Conservation (phyloP, 2,329 filamentous ascomycete genomes). For the Aspergillus alliaceus region DNA sequence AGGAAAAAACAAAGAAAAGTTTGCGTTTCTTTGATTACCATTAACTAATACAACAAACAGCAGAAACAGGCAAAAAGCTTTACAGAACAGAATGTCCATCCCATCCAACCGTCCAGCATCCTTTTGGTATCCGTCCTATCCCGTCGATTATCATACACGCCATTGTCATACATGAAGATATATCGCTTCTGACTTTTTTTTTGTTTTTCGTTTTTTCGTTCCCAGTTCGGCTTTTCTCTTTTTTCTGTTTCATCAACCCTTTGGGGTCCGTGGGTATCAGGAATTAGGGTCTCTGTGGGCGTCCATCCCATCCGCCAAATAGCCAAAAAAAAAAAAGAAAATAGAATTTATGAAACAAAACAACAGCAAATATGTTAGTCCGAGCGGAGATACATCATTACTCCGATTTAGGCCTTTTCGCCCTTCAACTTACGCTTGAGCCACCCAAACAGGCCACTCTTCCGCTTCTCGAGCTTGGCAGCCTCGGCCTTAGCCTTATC, state of each 20-base stretch:
- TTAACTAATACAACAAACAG: conserved; percentile 1
- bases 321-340: background rate
- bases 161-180: conserved; percentile 4
- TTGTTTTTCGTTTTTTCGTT: no score
- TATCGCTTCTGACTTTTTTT: conserved; percentile 2
- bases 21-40: background rate
- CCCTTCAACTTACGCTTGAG: conserved; percentile 21
- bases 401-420: background rate
- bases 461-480: conserved; percentile 22
- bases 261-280: conserved; percentile 11
- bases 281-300: conserved; percentile 4
- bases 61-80: background rate
- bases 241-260: conserved; percentile 2
- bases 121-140: conserved; percentile 6
- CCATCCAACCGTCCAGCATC: background rate
- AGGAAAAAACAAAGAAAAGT: background rate
- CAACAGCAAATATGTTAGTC: background rate
- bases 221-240: background rate
- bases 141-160: conserved; percentile 9
- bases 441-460: conserved; percentile 28
- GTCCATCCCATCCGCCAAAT: conserved; percentile 2
- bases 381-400: background rate
- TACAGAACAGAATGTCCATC: conserved; percentile 1
- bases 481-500: conserved; percentile 11
- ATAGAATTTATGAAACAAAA: background rate